Evolutionary conservation across 495 filamentous ascomycete species (phyloP), one percentile per base, ranked within the genome.

Genomic region (Haplographium delicatum): DNA sequence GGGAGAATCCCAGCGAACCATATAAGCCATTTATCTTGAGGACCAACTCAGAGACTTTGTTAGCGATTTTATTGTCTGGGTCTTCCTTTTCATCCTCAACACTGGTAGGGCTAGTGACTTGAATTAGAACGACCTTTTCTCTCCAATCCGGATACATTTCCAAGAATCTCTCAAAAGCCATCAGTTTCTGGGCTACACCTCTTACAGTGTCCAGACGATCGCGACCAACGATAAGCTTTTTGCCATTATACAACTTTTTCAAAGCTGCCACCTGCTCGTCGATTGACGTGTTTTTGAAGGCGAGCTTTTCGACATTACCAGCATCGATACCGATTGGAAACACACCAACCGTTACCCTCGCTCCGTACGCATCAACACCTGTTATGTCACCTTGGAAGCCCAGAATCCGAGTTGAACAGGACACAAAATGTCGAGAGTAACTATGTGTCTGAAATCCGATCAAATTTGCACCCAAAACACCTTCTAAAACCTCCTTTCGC

Each of bases 151-250:
- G 91, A 57, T 89, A 91, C 50, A 79, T 70, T 57, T 94, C 88
- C 28, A 96, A 72, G 68, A 96, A 95, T 47, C 83, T 75, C 69
- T 95, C 88, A 60, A 95, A 96, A 2, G 89, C 89, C 71, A 90
- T 85, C 33, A 96, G 72, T 68, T 96, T 96, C 66, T 96, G 91
- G 23, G 86, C 81, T 1, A 96, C 89, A 53, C 91, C 91, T 30
- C 89, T 80, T 43, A 93, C 86, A 59, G 83, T 88, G 66, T 96
- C 91, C 45, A 96, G 67, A 2, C 91, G 84, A 64, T 96, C 91
- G 57, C 91, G 80, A n/a, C 91, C 91, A 49, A 95, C 89, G 48
- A 96, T 95, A 61, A 96, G 86, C 64, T 91, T 91, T 66, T 88
- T 88, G 43, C 80, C 88, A 5, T 68, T 75, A 62, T 95, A 95